Evolutionary conservation across 2,329 filamentous ascomycete genomes (phyloP).

Genomic region (Zelopaecilomyces penicillatus): DNA sequence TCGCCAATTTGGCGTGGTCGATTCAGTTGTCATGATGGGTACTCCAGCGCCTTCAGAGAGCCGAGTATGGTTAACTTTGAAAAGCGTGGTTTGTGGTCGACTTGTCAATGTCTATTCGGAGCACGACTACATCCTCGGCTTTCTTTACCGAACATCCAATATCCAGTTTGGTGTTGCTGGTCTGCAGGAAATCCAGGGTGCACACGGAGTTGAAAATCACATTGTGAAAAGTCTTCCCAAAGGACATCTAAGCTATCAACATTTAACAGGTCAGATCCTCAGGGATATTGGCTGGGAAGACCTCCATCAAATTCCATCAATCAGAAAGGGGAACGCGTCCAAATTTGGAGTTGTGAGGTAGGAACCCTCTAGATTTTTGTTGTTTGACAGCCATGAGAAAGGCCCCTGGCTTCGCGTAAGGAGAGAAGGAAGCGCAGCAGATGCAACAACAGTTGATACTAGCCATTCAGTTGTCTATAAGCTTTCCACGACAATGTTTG

Average conservation of each 20-base stretch:
- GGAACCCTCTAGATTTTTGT: too few species aligned
- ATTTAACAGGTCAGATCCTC: slow-evolving; percentile 58
- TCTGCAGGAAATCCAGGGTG: slow-evolving; percentile 62
- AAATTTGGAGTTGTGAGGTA: too few species aligned
- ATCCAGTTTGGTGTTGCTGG: slow-evolving; percentile 80
- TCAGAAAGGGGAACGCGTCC: slow-evolving; percentile 12
- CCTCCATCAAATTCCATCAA: slow-evolving; percentile 33
- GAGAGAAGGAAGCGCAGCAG: too few species aligned
- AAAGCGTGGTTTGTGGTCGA: slow-evolving; percentile 70
- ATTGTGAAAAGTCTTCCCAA: slow-evolving; percentile 57
- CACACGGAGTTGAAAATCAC: slow-evolving; percentile 59
- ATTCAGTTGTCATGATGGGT: slow-evolving; percentile 79
- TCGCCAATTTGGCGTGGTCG: slow-evolving; percentile 75
- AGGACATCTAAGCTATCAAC: slow-evolving; percentile 64
- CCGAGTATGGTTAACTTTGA: slow-evolving; percentile 67
- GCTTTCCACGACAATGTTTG: too few species aligned
- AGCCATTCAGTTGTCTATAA: too few species aligned
- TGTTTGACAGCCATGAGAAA: too few species aligned
- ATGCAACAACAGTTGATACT: too few species aligned
- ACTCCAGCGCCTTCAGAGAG: slow-evolving; percentile 66
- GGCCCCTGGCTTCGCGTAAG: too few species aligned
- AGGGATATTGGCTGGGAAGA: slow-evolving; percentile 62
- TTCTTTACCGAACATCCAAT: slow-evolving; percentile 76
- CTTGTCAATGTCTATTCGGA: slow-evolving; percentile 87
- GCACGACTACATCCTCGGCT: slow-evolving; percentile 80